Evolutionary conservation across 495 filamentous ascomycete species (phyloP).

Genomic region (Durotheca rogersii): DNA sequence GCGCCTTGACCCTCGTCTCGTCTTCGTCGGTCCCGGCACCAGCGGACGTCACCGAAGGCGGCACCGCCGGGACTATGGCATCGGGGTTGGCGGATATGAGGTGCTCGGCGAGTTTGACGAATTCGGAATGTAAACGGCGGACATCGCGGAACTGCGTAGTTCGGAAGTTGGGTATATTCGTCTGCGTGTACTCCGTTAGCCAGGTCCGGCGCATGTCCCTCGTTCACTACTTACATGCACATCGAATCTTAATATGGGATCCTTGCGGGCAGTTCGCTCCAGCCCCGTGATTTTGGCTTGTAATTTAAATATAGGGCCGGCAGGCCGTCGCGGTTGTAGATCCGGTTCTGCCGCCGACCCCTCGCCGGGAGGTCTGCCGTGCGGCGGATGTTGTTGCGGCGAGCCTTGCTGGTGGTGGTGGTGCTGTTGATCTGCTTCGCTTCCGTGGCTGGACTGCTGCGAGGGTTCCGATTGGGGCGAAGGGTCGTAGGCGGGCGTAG

Average conservation of each 20-base stretch:
- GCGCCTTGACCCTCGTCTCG: constrained; percentile 80
- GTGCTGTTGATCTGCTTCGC: constrained; percentile 46
- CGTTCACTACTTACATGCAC: constrained; percentile 71
- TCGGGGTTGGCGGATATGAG: constrained; percentile 95
- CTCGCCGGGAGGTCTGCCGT: constrained; percentile 13
- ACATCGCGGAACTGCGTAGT: constrained; percentile 98
- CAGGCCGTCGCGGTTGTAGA: constrained; percentile 42
- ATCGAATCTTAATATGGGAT: constrained; percentile 93
- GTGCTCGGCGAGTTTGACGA: constrained; percentile 91
- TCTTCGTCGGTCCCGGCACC: constrained; percentile 97
- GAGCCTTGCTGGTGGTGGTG: constrained; percentile 47
- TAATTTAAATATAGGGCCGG: constrained; percentile 73
- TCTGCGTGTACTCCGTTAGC: constrained; percentile 54
- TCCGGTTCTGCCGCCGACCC: constrained; percentile 10
- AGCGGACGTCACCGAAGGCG: constrained; percentile 84
- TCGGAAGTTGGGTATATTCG: constrained; percentile 94
- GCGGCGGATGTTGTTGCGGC: constrained; percentile 47
- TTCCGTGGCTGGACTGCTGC: constrained; percentile 32
- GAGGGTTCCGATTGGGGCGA: constrained; percentile 37
- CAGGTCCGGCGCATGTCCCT: neutral
- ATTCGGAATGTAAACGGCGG: constrained; percentile 91
- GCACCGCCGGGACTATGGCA: constrained; percentile 95
- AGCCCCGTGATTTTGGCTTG: constrained; percentile 92
- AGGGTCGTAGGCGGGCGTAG: constrained; percentile 27
- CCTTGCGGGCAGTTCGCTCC: constrained; percentile 91